Evolutionary conservation across 257 asterid species (phyloP), one percentile per base, ranked within the genome.

Genomic region (Nicotiana benthamiana): DNA sequence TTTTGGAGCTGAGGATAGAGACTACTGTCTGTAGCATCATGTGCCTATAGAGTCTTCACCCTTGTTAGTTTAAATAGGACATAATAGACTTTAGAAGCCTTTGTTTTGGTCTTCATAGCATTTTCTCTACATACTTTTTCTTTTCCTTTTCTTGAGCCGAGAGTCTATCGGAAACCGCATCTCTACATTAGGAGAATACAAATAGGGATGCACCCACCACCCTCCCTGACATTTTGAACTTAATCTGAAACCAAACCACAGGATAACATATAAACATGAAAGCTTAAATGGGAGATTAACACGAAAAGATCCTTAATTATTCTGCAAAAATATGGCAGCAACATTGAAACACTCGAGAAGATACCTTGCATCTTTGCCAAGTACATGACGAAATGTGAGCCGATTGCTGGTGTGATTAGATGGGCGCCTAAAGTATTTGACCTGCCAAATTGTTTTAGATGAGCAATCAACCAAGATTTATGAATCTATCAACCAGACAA

Each of bases 281-380:
- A 40, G 57, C 34, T 70, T 22, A 22, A 43, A 70, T 72, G 59
- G 48, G 24, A 65, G 48, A 30, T 65, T 16, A 65, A 65, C 6
- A 6, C 17, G 24, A 56, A 56, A n/a, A 56, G 26, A 16, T 65
- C 48, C 40, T 63, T 27, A 63, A 27, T 63, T n/a, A 27, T 63
- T 63, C 70, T 63, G 70, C 20, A 27, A 63, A 34, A 15, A 63
- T 63, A 15, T 15, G 43, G 18, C 11, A 2, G 34, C 54, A 48
- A 26, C 15, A 63, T 9, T 57, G 34, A 53, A 70, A 64, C 60
- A 36, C 40, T 30, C 51, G n/a, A 36, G 80, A 82, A 28, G 76
- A 52, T 53, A 95, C 99, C 97, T 92, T 91, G 94, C 98, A 95
- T 90, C 87, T 95, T 95, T 74, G 96, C 98, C 90, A 93, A 88